These are phyloP conservation scores for Lachnellula subtilissima DNA, from an alignment of 2,329 filamentous ascomycete species.

Conservation along the genomic window DNA sequence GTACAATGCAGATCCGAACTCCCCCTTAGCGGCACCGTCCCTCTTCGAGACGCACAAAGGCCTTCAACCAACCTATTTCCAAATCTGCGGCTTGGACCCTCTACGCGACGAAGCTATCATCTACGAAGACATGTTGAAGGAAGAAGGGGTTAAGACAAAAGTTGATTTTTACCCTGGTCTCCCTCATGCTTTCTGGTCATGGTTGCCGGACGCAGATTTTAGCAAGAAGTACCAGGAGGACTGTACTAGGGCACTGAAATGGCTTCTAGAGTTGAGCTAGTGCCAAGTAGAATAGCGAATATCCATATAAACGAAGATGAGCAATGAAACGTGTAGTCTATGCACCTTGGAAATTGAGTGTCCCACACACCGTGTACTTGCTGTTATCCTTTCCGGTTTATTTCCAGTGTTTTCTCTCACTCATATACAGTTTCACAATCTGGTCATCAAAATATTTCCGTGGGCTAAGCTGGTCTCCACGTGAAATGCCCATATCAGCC, in stretches of 20 bases:
- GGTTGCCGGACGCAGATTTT: constrained; percentile 24
- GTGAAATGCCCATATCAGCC: too few relatives aligned
- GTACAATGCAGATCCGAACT: constrained; percentile 30
- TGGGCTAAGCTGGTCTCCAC: too few relatives aligned
- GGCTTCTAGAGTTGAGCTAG: constrained; percentile 16
- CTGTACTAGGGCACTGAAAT: constrained; percentile 13
- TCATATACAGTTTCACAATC: too few relatives aligned
- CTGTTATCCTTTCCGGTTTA: too few relatives aligned
- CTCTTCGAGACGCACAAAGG: constrained; percentile 31
- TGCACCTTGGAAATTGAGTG: too few relatives aligned
- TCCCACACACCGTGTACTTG: too few relatives aligned
- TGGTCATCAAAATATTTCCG: too few relatives aligned
- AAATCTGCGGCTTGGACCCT: constrained; percentile 46
- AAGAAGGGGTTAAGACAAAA: constrained; percentile 33
- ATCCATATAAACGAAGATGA: background rate
- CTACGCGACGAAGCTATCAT: constrained; percentile 49
- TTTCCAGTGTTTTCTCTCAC: too few relatives aligned
- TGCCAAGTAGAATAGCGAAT: background rate
- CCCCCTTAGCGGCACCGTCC: constrained; percentile 32
- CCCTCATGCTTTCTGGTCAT: constrained; percentile 31
- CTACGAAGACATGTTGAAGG: constrained; percentile 44
- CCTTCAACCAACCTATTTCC: constrained; percentile 45
- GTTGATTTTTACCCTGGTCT: constrained; percentile 31
- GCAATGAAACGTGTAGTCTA: background rate
- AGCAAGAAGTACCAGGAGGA: constrained; percentile 27